Percentiles rank a stretch among this genome's conserved stretches.
Evolutionary conservation across 2,329 filamentous ascomycete genomes (phyloP).

Genomic region (Calonectria naviculata): DNA sequence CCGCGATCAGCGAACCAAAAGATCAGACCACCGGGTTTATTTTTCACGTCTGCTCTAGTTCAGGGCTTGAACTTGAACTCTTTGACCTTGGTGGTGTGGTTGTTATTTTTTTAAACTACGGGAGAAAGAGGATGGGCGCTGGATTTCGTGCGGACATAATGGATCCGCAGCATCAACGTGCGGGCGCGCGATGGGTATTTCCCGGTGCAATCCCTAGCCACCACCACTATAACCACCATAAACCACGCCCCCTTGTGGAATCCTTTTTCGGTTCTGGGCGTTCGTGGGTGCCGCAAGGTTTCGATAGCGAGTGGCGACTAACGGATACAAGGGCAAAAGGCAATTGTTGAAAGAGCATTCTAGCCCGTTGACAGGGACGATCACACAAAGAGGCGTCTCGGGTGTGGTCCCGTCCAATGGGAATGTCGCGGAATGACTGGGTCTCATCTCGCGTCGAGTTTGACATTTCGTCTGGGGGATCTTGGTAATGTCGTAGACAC

Average conservation of each 20-base stretch:
- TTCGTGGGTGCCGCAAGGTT: neutral
- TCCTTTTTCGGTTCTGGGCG: neutral
- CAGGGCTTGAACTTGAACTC: neutral
- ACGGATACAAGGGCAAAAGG: neutral
- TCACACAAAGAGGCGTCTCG: neutral
- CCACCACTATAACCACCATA: neutral
- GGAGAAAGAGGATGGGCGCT: neutral
- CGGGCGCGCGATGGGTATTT: neutral
- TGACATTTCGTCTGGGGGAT: neutral
- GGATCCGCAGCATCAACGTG: neutral
- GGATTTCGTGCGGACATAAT: neutral
- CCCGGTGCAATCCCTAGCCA: neutral
- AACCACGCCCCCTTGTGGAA: too few relatives aligned
- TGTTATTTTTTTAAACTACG: neutral
- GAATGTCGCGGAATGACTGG: neutral
- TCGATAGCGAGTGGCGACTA: neutral
- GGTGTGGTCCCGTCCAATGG: neutral
- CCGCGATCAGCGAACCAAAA: neutral
- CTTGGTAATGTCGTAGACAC: neutral
- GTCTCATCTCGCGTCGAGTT: neutral
- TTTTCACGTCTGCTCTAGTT: neutral
- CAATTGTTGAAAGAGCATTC: neutral
- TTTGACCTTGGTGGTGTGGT: too few relatives aligned
- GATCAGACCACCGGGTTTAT: neutral
- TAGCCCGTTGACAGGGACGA: neutral